These are phyloP conservation scores for Scheffersomyces parashehatae DNA, from an alignment of 1,139 yeast genomes.

Conservation along the genomic window DNA sequence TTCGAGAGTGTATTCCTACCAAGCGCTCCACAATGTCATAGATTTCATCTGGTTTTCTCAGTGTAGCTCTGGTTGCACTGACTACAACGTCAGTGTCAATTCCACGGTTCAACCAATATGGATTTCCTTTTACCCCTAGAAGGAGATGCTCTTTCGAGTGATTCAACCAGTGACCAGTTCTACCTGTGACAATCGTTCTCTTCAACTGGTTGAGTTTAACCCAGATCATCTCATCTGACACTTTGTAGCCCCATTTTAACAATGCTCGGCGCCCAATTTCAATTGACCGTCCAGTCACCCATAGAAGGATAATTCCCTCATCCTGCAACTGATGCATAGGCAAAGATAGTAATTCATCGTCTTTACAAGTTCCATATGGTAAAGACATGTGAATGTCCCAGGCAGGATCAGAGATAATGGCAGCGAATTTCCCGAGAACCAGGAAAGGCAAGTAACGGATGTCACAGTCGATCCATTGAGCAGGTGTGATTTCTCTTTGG, in stretches of 20 bases:
- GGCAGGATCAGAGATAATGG: conserved; percentile 86
- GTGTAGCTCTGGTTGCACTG: conserved; percentile 82
- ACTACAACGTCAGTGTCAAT: conserved; percentile 78
- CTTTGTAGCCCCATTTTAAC: conserved; percentile 76
- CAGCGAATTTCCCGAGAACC: conserved; percentile 80
- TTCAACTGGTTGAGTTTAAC: conserved; percentile 84
- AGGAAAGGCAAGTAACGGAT: conserved; percentile 68
- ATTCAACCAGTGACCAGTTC: conserved; percentile 96
- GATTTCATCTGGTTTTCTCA: conserved; percentile 86
- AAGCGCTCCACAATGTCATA: conserved; percentile 85
- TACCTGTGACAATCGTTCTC: conserved; percentile 88
- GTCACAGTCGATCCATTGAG: conserved; percentile 90
- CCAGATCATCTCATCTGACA: conserved; percentile 85
- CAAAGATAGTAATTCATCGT: conserved; percentile 64
- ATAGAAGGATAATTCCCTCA: conserved; percentile 78
- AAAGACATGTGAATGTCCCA: conserved; percentile 86
- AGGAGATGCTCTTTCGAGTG: conserved; percentile 91
- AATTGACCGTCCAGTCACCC: conserved; percentile 95
- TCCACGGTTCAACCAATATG: conserved; percentile 66
- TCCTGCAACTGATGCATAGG: conserved; percentile 71
- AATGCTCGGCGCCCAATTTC: conserved; percentile 83
- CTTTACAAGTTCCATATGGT: conserved; percentile 78
- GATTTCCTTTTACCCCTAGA: conserved; percentile 81
- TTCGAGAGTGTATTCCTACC: conserved; percentile 74
- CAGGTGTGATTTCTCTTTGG: conserved; percentile 39